phyloP scores from a whole-genome alignment of 169 alveolate species.

The Cryptosporidium viatorum region DNA sequence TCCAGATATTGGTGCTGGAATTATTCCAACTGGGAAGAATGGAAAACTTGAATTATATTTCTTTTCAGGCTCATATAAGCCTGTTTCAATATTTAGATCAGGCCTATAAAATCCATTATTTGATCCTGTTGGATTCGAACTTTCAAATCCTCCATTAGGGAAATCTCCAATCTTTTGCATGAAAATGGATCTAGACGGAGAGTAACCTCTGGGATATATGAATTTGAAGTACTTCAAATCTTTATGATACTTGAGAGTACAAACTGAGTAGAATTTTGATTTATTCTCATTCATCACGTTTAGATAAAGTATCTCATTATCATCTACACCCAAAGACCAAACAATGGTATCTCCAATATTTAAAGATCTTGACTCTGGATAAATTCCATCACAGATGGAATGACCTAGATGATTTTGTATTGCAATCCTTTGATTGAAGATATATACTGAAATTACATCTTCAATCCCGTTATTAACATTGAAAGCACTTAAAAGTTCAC shows the following conservation, averaged over 20 bases:
- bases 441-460: not conserved
- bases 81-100: not conserved
- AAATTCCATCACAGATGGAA: not conserved
- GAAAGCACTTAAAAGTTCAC: constrained; percentile 1
- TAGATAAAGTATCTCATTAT: not conserved
- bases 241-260: not conserved
- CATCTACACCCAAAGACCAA: constrained; percentile 7
- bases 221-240: not conserved
- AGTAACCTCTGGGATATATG: constrained; percentile 22
- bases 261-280: constrained; percentile 8
- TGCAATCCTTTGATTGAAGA: constrained; percentile 1
- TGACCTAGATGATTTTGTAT: constrained; percentile 3
- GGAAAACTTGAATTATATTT: constrained; percentile 1
- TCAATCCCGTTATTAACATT: not conserved
- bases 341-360: not conserved
- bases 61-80: constrained; percentile 9
- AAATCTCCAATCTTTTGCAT: constrained; percentile 12
- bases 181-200: not conserved
- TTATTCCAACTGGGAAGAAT: constrained; percentile 19
- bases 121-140: not conserved
- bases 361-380: constrained; percentile 13
- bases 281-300: not conserved
- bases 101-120: constrained; percentile 10
- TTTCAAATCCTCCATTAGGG: constrained; percentile 37
- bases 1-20: constrained; percentile 23